Evolutionary conservation across 2,329 filamentous ascomycete genomes (phyloP).

Genomic region (Trichophyton rubrum): DNA sequence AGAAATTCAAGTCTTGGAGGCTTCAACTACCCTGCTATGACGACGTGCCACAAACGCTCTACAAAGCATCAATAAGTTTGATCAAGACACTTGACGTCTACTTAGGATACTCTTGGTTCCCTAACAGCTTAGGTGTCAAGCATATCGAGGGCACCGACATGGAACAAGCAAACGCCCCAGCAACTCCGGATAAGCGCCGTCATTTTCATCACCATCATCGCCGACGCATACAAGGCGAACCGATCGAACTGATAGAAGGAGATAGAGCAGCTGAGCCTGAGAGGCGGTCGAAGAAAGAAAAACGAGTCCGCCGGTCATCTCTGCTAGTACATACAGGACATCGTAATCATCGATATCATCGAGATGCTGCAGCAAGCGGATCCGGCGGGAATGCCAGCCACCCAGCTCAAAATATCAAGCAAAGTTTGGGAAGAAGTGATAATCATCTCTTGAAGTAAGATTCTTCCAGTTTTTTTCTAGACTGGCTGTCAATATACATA

Average conservation of each 20-base stretch:
- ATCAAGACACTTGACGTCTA: too few species aligned
- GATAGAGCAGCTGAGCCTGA: not conserved
- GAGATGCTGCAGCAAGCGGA: not conserved
- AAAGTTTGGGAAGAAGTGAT: not conserved
- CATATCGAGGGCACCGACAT: not conserved
- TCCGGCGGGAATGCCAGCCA: not conserved
- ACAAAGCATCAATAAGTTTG: too few species aligned
- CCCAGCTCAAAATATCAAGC: not conserved
- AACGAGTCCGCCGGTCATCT: not conserved
- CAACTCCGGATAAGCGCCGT: not conserved
- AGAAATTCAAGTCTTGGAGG: too few species aligned
- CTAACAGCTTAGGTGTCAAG: not conserved
- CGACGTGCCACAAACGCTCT: too few species aligned
- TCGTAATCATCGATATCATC: not conserved
- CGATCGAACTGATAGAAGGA: not conserved
- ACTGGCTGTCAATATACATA: too few species aligned
- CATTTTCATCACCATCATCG: not conserved
- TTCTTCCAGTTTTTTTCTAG: too few species aligned
- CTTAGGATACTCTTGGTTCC: too few species aligned
- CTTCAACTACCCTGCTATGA: too few species aligned
- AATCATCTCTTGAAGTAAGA: not conserved
- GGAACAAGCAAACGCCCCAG: not conserved
- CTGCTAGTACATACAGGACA: not conserved
- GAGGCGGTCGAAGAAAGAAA: not conserved
- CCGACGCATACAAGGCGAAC: not conserved